phyloP scores from a whole-genome alignment of 2,329 filamentous ascomycete genomes.

The Magnaporthales sp. region DNA sequence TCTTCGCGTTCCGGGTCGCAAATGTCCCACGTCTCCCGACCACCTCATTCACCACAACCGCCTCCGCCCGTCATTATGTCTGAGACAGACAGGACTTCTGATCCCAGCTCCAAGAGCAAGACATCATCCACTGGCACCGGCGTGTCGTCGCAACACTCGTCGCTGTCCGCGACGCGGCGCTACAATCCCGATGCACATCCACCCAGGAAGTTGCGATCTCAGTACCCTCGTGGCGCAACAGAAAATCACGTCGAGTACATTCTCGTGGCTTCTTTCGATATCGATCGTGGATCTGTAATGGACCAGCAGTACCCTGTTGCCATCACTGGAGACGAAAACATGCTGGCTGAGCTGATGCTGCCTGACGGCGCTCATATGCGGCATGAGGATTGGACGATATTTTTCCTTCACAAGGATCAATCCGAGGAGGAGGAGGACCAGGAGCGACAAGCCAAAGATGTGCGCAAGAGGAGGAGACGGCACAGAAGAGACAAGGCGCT shows the following conservation, averaged over 20 bases:
- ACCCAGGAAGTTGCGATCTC: conserved; percentile 55
- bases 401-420: conserved; percentile 94
- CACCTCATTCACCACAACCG: conserved; percentile 46
- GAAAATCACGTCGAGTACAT: conserved; percentile 99
- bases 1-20: conserved; percentile 47
- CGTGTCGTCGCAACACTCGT: conserved; percentile 50
- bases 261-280: conserved; percentile 92
- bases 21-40: conserved; percentile 45
- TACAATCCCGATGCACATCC: conserved; percentile 41
- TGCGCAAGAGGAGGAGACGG: conserved; percentile 40
- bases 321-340: conserved; percentile 94
- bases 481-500: conserved; percentile 42
- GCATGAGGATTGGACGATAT: conserved; percentile 98
- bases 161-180: conserved; percentile 40
- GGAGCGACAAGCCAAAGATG: conserved; percentile 50
- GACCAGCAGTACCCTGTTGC: conserved; percentile 94
- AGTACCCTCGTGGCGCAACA: conserved; percentile 63
- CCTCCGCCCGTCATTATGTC: conserved; percentile 21
- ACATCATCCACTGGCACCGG: conserved; percentile 47
- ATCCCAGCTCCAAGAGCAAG: conserved; percentile 52
- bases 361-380: conserved; percentile 93
- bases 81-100: conserved; percentile 43
- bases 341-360: conserved; percentile 97
- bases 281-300: conserved; percentile 93
- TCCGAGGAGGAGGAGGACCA: conserved; percentile 74